phyloP scores from a whole-genome alignment of 129 eudicot genomes.

The Flaveria trinervia region DNA sequence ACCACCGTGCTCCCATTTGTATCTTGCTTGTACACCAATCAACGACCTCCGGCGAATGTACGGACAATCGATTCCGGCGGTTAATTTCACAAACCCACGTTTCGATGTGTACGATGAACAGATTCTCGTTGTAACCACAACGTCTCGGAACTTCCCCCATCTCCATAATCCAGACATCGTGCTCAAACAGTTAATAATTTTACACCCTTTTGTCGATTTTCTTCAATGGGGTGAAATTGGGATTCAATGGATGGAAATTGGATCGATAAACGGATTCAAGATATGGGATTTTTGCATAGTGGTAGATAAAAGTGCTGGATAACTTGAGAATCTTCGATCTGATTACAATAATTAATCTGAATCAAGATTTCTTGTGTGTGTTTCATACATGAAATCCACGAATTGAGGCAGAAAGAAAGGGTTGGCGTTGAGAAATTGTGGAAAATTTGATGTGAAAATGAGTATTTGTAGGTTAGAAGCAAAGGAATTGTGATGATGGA shows the following conservation, averaged over 20 bases:
- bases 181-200: not conserved
- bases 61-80: constrained; percentile 29
- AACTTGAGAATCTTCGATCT: constrained; percentile 17
- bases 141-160: constrained; percentile 43
- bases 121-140: constrained; percentile 13
- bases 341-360: constrained; percentile 25
- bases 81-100: constrained; percentile 34
- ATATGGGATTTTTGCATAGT: constrained; percentile 25
- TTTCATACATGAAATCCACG: constrained; percentile 18
- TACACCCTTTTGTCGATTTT: not conserved
- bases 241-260: not conserved
- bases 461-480: constrained; percentile 21
- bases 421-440: constrained; percentile 15
- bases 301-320: constrained; percentile 14
- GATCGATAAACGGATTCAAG: constrained; percentile 15
- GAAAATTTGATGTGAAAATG: constrained; percentile 4
- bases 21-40: constrained; percentile 55
- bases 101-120: constrained; percentile 7
- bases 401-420: constrained; percentile 32
- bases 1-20: constrained; percentile 58
- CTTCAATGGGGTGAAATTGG: constrained; percentile 14
- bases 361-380: constrained; percentile 10
- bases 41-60: constrained; percentile 48
- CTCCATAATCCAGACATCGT: constrained; percentile 56
- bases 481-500: constrained; percentile 33